Percentiles rank a stretch among this genome's conserved stretches.
Evolutionary conservation across 2,329 filamentous ascomycete genomes (phyloP).

Genomic region (Verticillium nubilum): DNA sequence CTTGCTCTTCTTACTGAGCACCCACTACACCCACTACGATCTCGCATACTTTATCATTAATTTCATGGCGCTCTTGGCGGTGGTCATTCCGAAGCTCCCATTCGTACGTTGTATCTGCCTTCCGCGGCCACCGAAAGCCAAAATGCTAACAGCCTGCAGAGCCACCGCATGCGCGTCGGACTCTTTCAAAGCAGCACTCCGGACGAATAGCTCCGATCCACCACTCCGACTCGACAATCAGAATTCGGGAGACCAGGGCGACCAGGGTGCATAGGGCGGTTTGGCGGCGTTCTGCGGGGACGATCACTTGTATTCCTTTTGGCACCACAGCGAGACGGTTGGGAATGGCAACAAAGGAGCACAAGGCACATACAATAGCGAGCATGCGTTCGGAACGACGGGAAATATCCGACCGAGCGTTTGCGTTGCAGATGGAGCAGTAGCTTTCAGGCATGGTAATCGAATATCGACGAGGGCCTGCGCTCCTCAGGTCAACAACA

Average conservation of each 20-base stretch:
- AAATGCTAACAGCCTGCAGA: conserved; percentile 38
- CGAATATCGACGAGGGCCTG: background rate
- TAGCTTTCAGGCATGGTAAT: background rate
- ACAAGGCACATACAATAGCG: background rate
- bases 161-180: conserved; percentile 72
- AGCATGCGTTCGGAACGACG: background rate
- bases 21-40: conserved; percentile 98
- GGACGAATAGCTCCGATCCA: conserved; percentile 41
- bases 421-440: background rate
- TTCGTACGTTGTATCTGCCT: too few species aligned
- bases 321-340: background rate
- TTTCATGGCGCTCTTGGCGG: conserved; percentile 83
- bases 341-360: background rate
- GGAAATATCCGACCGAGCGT: background rate
- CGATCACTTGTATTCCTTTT: background rate
- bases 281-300: conserved; percentile 1
- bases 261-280: background rate
- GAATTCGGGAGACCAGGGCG: background rate
- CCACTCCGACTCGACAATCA: background rate
- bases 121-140: background rate
- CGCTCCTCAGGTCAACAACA: background rate
- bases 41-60: conserved; percentile 96
- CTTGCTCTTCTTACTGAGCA: conserved; percentile 90
- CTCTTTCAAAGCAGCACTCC: conserved; percentile 60
- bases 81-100: conserved; percentile 94